phyloP scores from a whole-genome alignment of 495 filamentous ascomycete species.

The Beverwykella pulmonaria region DNA sequence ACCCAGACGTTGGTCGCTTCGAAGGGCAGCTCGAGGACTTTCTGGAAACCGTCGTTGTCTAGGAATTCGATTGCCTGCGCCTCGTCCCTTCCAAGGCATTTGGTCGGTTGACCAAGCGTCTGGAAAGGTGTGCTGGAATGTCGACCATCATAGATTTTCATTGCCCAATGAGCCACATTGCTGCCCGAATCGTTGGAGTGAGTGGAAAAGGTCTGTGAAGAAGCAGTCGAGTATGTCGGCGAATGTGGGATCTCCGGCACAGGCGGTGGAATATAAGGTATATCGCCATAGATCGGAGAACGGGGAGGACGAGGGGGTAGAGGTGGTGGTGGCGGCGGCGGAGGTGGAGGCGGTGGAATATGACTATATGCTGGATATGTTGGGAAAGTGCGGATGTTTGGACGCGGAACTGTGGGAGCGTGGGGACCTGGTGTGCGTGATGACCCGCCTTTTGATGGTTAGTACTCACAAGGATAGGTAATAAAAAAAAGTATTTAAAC shows the following conservation, averaged over 20 bases:
- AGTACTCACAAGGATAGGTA: not conserved
- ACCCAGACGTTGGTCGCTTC: constrained; percentile 56
- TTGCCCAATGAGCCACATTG: constrained; percentile 55
- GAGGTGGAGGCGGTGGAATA: constrained; percentile 9
- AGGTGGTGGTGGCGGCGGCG: constrained; percentile 16
- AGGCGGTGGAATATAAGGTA: constrained; percentile 36
- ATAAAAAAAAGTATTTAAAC: too few species aligned
- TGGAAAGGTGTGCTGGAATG: constrained; percentile 50
- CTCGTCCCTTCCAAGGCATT: constrained; percentile 53
- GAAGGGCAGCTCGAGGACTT: constrained; percentile 52
- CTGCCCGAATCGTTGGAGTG: constrained; percentile 34
- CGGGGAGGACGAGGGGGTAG: constrained; percentile 6
- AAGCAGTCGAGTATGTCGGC: constrained; percentile 40
- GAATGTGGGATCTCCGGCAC: constrained; percentile 41
- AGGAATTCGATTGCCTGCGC: constrained; percentile 48
- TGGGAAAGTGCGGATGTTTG: not conserved
- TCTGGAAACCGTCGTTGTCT: constrained; percentile 41
- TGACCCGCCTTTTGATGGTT: not conserved
- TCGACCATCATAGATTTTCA: constrained; percentile 50
- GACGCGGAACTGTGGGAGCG: not conserved
- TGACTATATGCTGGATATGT: constrained; percentile 11
- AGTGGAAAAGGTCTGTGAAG: constrained; percentile 36
- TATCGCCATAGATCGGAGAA: constrained; percentile 33
- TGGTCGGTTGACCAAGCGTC: constrained; percentile 50
- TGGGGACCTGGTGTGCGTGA: not conserved